Percentiles rank a stretch among this genome's conserved stretches.
These are phyloP conservation scores for Kregervanrija fluxuum DNA, from an alignment of 805 yeast genomes.

Conservation along the genomic window DNA sequence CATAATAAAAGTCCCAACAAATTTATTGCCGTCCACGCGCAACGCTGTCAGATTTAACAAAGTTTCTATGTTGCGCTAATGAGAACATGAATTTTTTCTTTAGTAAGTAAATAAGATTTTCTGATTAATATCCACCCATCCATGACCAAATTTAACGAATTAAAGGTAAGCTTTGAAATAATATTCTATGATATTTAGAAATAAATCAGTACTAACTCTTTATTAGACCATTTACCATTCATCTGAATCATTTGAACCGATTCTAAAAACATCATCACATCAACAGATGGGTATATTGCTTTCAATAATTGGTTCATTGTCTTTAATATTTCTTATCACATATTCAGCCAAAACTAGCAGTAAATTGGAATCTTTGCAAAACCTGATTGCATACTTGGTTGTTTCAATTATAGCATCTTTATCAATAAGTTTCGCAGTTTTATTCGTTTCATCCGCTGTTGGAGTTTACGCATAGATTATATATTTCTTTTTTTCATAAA, in stretches of 20 bases:
- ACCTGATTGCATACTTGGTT: conserved; percentile 9
- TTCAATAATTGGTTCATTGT: too few relatives aligned
- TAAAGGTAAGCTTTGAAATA: conserved; percentile 3
- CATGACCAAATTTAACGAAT: conserved; percentile 3
- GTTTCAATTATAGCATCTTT: conserved; percentile 17
- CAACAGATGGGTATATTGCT: too few relatives aligned
- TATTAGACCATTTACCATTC: too few relatives aligned
- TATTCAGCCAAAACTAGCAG: conserved; percentile 4
- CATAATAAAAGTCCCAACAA: too few relatives aligned
- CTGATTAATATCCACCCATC: background rate
- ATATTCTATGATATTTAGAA: too few relatives aligned
- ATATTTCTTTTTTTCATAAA: too few relatives aligned
- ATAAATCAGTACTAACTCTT: too few relatives aligned
- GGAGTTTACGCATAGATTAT: conserved; percentile 24
- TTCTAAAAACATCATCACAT: too few relatives aligned
- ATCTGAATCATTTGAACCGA: too few relatives aligned
- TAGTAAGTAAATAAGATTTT: background rate
- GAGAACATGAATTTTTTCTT: background rate
- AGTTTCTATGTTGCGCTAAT: background rate
- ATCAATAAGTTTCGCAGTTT: conserved; percentile 22
- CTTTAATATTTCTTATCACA: too few relatives aligned
- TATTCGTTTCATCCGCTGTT: conserved; percentile 24
- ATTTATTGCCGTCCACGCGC: too few relatives aligned
- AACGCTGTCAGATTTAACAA: too few relatives aligned
- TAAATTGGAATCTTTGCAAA: background rate